Base-by-base conservation (phyloP, 495 filamentous ascomycete species). In the Rhizodiscina lignyota region DNA sequence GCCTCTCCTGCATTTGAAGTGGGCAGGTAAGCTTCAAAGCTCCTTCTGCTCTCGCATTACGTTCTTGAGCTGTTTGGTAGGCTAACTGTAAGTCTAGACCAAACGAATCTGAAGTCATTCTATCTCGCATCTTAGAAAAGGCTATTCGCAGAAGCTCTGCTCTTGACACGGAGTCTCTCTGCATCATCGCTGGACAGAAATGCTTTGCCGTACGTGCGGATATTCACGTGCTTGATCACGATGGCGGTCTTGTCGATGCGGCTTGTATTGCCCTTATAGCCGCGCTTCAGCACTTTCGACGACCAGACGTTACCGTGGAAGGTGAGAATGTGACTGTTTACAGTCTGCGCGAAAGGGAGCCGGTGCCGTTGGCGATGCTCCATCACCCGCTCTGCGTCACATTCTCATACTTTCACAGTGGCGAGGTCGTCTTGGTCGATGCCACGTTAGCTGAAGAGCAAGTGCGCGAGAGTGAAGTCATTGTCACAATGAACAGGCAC, bases 101-200 rank as follows among this genome's bases (percentile, higher is more conserved):
- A 13, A 39, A 48, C 44, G 41, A 56, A 32, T 43, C 46, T 23
- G 89, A 97, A 60, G 61, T 80, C 1, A 68, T 89, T 36, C 72
- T 94, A 29, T 80, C 86, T 6, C 76, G 85, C 24, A 65, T 86
- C 32, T 77, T 97, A 23, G 89, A 97, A 56, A 85, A 91, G 47
- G 76, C 91, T 12, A 72, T 97, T 40, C 87, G 91, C 19, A 82
- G 87, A 31, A 92, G 84, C 4, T 73, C 72, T 41, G 89, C 89
- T 6, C 67, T 97, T 18, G 85, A 94, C 51, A 93, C 84, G 19
- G 89, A 97, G 60, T 91, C 84, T 1, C 70, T 97, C 20, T 97
- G 89, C 53, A 81, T 97, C 11, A 57, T 96, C 17, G 84, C 89
- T 18, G 84, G 83, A 11, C 63, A 77, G 36, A 91, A 86, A 55